These are phyloP conservation scores for Clitoria ternatea DNA, from an alignment of 306 rosid species.

Conservation along the genomic window DNA sequence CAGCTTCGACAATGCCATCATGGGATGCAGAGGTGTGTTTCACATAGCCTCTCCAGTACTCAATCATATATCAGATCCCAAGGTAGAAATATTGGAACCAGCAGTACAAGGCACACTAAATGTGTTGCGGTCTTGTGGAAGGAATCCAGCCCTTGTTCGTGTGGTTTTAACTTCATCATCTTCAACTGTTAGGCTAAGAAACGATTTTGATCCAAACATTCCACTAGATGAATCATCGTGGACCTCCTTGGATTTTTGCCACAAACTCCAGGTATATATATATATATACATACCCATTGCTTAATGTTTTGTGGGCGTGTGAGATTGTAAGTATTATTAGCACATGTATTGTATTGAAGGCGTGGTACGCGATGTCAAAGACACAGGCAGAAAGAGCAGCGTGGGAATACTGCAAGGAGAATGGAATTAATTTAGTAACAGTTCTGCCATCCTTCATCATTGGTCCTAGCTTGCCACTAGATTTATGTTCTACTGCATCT, in stretches of 20 bases:
- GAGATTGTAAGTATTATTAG: too few species aligned
- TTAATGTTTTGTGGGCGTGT: too few species aligned
- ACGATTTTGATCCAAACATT: constrained; percentile 48
- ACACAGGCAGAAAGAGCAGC: constrained; percentile 79
- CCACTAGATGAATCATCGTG: constrained; percentile 74
- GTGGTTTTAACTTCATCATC: constrained; percentile 88
- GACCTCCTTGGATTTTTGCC: constrained; percentile 61
- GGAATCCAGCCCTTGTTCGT: constrained; percentile 51
- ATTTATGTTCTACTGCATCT: constrained; percentile 77
- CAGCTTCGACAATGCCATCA: constrained; percentile 75
- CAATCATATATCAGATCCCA: constrained; percentile 55
- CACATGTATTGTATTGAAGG: constrained; percentile 34
- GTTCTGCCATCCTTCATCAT: constrained; percentile 60
- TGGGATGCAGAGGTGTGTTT: constrained; percentile 82
- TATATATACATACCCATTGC: too few species aligned
- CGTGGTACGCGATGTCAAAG: constrained; percentile 79
- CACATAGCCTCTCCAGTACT: constrained; percentile 90
- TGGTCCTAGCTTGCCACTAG: constrained; percentile 68
- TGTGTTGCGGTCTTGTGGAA: constrained; percentile 66
- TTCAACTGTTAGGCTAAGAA: constrained; percentile 61
- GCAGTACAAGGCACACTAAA: constrained; percentile 75
- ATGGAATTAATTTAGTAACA: constrained; percentile 60
- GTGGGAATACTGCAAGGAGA: constrained; percentile 75
- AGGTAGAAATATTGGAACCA: constrained; percentile 76
- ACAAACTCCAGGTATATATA: constrained; percentile 64